These are phyloP conservation scores for Backusella westeae DNA, from an alignment of 192 early-diverging fungal genomes.

Conservation along the genomic window DNA sequence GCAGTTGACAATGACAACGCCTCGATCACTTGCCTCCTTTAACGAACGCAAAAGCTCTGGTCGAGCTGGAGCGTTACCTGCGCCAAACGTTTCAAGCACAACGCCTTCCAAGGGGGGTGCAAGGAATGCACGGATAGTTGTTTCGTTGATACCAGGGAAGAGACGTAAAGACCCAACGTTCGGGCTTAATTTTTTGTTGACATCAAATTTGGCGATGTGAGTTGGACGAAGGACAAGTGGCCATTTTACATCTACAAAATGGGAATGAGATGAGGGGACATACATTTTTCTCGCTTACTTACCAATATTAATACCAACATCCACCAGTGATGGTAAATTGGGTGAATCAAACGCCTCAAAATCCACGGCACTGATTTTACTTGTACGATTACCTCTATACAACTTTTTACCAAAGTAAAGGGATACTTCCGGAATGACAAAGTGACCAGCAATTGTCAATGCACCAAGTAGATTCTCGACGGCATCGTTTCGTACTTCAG, in stretches of 20 bases:
- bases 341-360: conserved; percentile 87
- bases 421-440: conserved; percentile 93
- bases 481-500: conserved; percentile 97
- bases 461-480: conserved; percentile 96
- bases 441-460: conserved; percentile 96
- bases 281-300: neutral
- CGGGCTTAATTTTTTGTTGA: conserved; percentile 81
- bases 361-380: conserved; percentile 76
- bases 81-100: conserved; percentile 95
- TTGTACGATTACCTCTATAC: conserved; percentile 86
- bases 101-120: conserved; percentile 85
- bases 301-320: conserved; percentile 96
- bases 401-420: conserved; percentile 95
- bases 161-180: conserved; percentile 87
- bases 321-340: conserved; percentile 85
- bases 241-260: conserved; percentile 81
- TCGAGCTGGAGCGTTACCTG: conserved; percentile 93
- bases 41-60: conserved; percentile 82
- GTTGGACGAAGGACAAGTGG: conserved; percentile 81
- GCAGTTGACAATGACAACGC: conserved; percentile 96
- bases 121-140: conserved; percentile 85
- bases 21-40: conserved; percentile 83
- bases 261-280: no score
- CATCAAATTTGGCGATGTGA: conserved; percentile 77
- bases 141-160: conserved; percentile 92